These are phyloP conservation scores for Periconia macrospinosa DNA, from an alignment of 2,329 filamentous ascomycete species.

Conservation along the genomic window DNA sequence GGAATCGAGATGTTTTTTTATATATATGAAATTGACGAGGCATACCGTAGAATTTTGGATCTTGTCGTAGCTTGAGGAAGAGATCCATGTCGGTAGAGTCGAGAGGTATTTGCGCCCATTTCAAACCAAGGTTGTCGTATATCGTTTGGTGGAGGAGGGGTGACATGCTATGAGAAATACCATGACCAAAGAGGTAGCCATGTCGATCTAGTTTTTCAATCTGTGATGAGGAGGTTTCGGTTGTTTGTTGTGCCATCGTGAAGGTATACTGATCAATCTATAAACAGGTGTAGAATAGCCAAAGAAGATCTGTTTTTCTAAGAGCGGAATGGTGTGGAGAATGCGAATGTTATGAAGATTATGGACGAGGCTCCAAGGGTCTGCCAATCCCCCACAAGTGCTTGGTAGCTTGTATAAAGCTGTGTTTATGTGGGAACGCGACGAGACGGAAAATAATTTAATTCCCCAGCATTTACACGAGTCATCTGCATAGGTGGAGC, in stretches of 20 bases:
- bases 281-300: too few relatives aligned
- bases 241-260: background rate
- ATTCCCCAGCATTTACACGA: background rate
- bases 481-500: background rate
- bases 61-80: slow-evolving; percentile 53
- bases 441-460: background rate
- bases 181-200: slow-evolving; percentile 61
- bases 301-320: too few relatives aligned
- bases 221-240: background rate
- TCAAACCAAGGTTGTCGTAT: slow-evolving; percentile 53
- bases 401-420: background rate
- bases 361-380: background rate
- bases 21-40: background rate
- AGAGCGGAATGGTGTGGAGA: too few relatives aligned
- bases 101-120: slow-evolving; percentile 56
- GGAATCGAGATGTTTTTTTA: background rate
- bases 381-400: background rate
- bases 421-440: background rate
- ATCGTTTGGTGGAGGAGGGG: slow-evolving; percentile 59
- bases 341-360: background rate
- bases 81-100: slow-evolving; percentile 49
- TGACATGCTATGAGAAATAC: slow-evolving; percentile 60
- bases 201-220: slow-evolving; percentile 42
- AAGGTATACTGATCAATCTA: background rate
- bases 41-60: slow-evolving; percentile 65